Base-by-base conservation (phyloP, 2,329 filamentous ascomycete genomes). In the Claviceps humidiphila region DNA sequence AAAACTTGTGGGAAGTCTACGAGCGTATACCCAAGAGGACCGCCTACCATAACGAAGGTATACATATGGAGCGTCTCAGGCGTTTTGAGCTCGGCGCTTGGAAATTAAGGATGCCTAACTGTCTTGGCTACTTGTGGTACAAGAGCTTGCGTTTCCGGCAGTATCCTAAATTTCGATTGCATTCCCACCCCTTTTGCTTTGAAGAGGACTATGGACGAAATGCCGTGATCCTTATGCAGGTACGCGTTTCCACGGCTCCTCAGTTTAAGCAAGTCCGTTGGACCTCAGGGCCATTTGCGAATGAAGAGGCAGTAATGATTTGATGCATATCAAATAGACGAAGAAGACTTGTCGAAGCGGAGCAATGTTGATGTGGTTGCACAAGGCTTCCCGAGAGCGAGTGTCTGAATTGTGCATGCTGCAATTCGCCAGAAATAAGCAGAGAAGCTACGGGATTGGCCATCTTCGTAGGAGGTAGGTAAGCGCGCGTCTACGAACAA, bases 51-150 rank as follows among this genome's bases (percentile, higher is more conserved):
- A 30, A 8, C 30, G 30, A 30, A 30, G 22, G 22, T 22, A 22
- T 22, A 22, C 20, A 9, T 30, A 30, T 30, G 26, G 26, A 30
- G 26, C 8, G 5, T 26, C 24, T 26, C 24, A 38, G 37, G 40
- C n/a, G n/a, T 48, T 38, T n/a, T 13, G 30, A 47, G 43, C n/a
- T 26, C 24, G 38, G 52, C 52, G 52, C 43, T 37, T 51, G 48
- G 48, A 51, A 48, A 51, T 53, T 53, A 40, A 53, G 52, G 52
- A 44, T 24, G n/a, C n/a, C 24, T 9, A 14, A 37, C 48, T 47
- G 39, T 22, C 7, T n/a, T 46, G 20, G 37, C 26, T 42, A n/a
- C 38, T 7, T 40, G 37, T 42, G n/a, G 17, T 26, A 30, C 16
- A 16, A 24, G 39, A 47, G 37, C 17, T 30, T 47, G 47, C 41